Evolutionary conservation across 2,329 filamentous ascomycete species (phyloP).

Genomic region (Tetracladium maxilliforme): DNA sequence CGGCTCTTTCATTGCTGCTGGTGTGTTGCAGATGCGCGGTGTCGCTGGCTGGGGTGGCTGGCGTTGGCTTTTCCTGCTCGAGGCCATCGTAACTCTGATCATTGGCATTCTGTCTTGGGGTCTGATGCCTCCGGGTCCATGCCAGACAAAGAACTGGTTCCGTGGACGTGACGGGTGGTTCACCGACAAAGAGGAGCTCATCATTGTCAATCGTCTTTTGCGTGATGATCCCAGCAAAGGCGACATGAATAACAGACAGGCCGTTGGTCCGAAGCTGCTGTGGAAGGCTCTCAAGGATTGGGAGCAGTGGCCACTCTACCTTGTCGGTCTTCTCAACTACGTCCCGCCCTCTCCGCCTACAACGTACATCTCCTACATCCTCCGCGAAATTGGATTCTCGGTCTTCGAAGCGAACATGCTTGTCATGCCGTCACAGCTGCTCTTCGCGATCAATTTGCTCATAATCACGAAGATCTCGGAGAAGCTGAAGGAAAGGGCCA

Average conservation of each 20-base stretch:
- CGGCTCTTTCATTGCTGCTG: constrained; percentile 40
- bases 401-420: constrained; percentile 30
- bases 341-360: constrained; percentile 24
- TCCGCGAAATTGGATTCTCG: constrained; percentile 25
- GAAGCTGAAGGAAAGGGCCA: constrained; percentile 19
- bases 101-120: constrained; percentile 37
- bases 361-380: constrained; percentile 28
- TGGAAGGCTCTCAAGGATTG: constrained; percentile 32
- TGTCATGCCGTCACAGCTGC: constrained; percentile 26
- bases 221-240: constrained; percentile 36
- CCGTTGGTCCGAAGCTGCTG: constrained; percentile 24
- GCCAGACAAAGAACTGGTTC: constrained; percentile 38
- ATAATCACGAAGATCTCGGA: constrained; percentile 29
- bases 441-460: constrained; percentile 28
- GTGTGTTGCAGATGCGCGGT: constrained; percentile 33
- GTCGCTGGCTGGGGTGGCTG: constrained; percentile 34
- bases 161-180: constrained; percentile 48
- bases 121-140: constrained; percentile 44
- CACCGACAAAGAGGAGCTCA: constrained; percentile 46
- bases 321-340: constrained; percentile 25
- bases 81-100: constrained; percentile 35
- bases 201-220: constrained; percentile 46
- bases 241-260: constrained; percentile 34
- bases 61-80: constrained; percentile 39
- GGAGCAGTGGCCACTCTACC: constrained; percentile 34